Base-by-base conservation (phyloP, 2,329 filamentous ascomycete genomes). In the Cladosporium sp. region DNA sequence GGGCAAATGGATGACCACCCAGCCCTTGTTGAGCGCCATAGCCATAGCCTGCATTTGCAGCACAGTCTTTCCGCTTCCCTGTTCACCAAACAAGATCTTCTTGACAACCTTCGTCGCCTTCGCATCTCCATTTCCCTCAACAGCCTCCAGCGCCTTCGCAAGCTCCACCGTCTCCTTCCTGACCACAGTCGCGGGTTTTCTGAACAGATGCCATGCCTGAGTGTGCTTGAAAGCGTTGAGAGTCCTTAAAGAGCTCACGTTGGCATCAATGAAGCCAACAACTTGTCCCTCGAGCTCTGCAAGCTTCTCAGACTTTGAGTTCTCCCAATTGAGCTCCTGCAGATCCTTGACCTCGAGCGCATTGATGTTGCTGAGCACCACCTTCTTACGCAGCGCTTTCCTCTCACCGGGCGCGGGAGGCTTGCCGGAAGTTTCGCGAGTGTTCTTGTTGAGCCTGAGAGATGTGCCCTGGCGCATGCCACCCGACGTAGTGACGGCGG, bases 321-420 rank as follows among this genome's bases (percentile, higher is more conserved):
- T 78, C 55, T 78, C 72, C 8, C 70, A 65, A 11, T 70, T 76
- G 49, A 95, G 64, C 42, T 84, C 78, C 53, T 77, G 71, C 58
- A 95, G 75, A 9, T 82, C 86, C 19, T 75, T 65, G 7, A 97
- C 85, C 53, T 85, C 81, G 32, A 96, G 74, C 43, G 93, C 93
- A 71, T 95, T 97, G 69, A 88, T 86, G 72, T 97, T 98, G 75
- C 86, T 92, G 53, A 98, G 82, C 53, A 94, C 83, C 62, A 98
- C 88, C 59, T 88, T 83, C 75, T 94, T 95, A 57, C 90, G 84
- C 65, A 88, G 76, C 22, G 88, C 87, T 72, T 90, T 95, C 58
- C 91, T 83, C 76, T 96, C 91, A 57, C 91, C 92, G 3, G 82
- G 77, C 11, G 57, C 62, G 4, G 62, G 62, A 5, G 64, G 64